A percentile compares a stretch with the other conserved stretches of the same genome.
phyloP scores from a whole-genome alignment of 139 green algal genomes.

The Chlamydomonas sphaeroides region DNA sequence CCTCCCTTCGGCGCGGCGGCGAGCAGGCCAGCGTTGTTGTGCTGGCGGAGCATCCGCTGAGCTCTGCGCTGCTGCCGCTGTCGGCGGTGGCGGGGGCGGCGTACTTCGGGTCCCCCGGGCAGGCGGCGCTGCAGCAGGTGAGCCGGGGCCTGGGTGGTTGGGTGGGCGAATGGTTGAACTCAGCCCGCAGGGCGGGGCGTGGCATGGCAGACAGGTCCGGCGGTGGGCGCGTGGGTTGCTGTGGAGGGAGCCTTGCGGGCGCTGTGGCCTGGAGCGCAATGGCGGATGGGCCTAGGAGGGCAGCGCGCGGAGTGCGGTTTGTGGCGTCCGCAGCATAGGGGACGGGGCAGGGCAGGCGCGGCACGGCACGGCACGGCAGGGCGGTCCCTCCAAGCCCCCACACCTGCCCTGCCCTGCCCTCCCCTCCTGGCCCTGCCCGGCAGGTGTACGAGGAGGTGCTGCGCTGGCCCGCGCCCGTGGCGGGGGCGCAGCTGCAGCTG shows the following conservation, averaged over 20 bases:
- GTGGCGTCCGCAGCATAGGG: too few species aligned
- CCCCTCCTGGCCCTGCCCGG: not conserved
- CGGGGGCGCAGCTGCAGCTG: slow-evolving; percentile 32
- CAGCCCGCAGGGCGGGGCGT: too few species aligned
- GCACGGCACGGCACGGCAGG: too few species aligned
- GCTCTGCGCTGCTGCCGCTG: slow-evolving; percentile 19
- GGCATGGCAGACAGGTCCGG: too few species aligned
- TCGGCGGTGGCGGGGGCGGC: slow-evolving; percentile 8
- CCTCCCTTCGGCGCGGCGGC: slow-evolving; percentile 78
- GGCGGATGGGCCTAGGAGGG: too few species aligned
- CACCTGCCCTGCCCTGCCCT: too few species aligned
- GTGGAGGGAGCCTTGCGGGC: too few species aligned
- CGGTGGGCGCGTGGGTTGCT: too few species aligned
- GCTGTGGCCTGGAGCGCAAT: too few species aligned
- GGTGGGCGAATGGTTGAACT: not conserved
- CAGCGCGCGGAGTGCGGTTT: too few species aligned
- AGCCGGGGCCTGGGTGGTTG: not conserved
- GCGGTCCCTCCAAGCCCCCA: too few species aligned
- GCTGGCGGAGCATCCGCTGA: slow-evolving; percentile 29
- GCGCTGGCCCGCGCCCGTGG: slow-evolving; percentile 22
- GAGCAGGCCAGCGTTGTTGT: slow-evolving; percentile 73
- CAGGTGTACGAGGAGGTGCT: slow-evolving; percentile 37
- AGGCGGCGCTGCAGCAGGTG: slow-evolving; percentile 25
- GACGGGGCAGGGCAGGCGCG: too few species aligned
- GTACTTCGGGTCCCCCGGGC: slow-evolving; percentile 24